Conservation (phyloP, 2,329 filamentous ascomycete species). For the Helminthosporium solani region DNA sequence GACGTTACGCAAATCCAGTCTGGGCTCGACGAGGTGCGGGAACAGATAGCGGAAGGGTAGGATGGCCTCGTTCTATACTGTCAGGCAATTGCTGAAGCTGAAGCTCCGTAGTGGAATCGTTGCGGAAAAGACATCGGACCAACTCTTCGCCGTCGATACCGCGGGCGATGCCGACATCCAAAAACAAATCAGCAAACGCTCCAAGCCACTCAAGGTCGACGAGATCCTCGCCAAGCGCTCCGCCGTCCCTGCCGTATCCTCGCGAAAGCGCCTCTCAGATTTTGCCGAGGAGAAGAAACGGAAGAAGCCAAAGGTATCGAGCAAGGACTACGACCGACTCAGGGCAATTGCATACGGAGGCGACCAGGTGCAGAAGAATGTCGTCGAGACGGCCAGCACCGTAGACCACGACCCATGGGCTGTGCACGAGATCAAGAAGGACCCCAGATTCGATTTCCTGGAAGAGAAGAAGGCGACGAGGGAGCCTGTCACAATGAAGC, state of each 20-base stretch:
- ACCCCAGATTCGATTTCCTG: slow-evolving; percentile 64
- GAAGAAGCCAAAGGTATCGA: slow-evolving; percentile 81
- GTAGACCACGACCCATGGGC: slow-evolving; percentile 77
- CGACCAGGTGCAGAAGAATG: slow-evolving; percentile 52
- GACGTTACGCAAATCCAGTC: slow-evolving; percentile 83
- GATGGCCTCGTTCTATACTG: slow-evolving; percentile 3
- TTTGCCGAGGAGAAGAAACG: slow-evolving; percentile 65
- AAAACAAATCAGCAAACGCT: slow-evolving; percentile 63
- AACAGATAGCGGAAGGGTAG: slow-evolving; percentile 90
- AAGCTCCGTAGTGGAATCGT: slow-evolving; percentile 75
- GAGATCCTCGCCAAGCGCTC: slow-evolving; percentile 88
- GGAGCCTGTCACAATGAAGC: slow-evolving; percentile 72
- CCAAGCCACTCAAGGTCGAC: slow-evolving; percentile 83
- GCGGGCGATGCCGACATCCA: slow-evolving; percentile 67
- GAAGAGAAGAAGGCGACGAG: slow-evolving; percentile 65
- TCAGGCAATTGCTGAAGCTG: slow-evolving; percentile 14
- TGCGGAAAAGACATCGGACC: slow-evolving; percentile 75
- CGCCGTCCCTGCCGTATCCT: slow-evolving; percentile 73
- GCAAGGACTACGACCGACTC: slow-evolving; percentile 79
- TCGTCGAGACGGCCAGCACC: slow-evolving; percentile 59
- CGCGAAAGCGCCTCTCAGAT: slow-evolving; percentile 74
- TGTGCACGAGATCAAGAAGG: slow-evolving; percentile 50
- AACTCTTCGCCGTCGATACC: slow-evolving; percentile 83
- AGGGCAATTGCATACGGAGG: slow-evolving; percentile 75
- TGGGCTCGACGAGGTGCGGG: slow-evolving; percentile 79